phyloP scores from a whole-genome alignment of 768 basidiomycete species.

The Tulasnella sp. region DNA sequence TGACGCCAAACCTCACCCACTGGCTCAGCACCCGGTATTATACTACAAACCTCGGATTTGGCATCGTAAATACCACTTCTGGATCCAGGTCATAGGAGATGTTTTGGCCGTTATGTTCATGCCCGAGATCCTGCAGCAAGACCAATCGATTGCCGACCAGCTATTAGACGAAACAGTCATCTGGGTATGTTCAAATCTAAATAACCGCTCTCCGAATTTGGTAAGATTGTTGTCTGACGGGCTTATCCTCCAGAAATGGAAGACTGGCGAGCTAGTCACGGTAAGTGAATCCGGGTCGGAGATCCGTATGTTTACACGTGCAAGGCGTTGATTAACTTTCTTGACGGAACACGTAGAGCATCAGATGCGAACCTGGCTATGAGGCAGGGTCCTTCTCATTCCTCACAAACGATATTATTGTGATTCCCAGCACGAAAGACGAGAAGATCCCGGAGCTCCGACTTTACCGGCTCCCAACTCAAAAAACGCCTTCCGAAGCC shows the following conservation, averaged over 20 bases:
- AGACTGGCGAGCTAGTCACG: background rate
- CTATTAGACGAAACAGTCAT: background rate
- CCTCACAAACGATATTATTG: slow-evolving; percentile 6
- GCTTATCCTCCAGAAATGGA: slow-evolving; percentile 1
- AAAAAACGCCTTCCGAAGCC: background rate
- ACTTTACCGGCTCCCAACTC: background rate
- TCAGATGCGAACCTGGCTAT: background rate
- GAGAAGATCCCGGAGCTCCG: background rate
- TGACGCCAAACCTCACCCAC: background rate
- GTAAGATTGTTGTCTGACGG: background rate
- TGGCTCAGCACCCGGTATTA: background rate
- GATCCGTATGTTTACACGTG: background rate
- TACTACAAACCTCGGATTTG: background rate
- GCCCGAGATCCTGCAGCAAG: background rate
- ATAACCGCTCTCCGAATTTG: too few species aligned
- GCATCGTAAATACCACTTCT: background rate
- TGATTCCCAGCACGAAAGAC: background rate
- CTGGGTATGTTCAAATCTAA: slow-evolving; percentile 1
- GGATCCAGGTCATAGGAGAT: slow-evolving; percentile 17
- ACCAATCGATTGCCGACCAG: background rate
- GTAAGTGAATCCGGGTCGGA: background rate
- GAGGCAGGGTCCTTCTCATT: slow-evolving; percentile 1
- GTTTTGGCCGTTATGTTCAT: slow-evolving; percentile 1
- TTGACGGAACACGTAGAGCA: background rate
- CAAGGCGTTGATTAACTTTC: background rate